phyloP scores from a whole-genome alignment of 805 yeast species.

The Wickerhamiella australiensis region DNA sequence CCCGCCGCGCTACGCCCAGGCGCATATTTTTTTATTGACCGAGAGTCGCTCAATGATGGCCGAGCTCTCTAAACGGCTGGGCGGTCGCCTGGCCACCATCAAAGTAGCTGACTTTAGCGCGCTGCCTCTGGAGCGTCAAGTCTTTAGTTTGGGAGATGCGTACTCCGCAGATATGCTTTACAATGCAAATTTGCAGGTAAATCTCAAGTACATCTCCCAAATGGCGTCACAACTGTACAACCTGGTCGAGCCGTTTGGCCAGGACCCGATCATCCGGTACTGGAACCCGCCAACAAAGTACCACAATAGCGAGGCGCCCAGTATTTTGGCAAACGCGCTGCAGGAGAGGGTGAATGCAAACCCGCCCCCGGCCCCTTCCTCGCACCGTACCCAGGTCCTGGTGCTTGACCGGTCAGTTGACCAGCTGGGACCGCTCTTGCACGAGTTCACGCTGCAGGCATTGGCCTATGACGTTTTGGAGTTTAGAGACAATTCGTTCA shows the following conservation, averaged over 20 bases:
- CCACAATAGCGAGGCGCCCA: constrained; percentile 29
- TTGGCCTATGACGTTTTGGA: constrained; percentile 67
- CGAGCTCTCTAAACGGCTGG: constrained; percentile 22
- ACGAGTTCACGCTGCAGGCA: constrained; percentile 85
- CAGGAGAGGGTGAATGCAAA: background rate
- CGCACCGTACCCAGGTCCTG: constrained; percentile 39
- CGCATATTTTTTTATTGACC: constrained; percentile 63
- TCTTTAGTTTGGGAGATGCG: constrained; percentile 54
- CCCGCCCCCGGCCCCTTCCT: background rate
- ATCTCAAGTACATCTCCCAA: constrained; percentile 42
- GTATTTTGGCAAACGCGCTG: constrained; percentile 6
- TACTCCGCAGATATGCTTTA: constrained; percentile 60
- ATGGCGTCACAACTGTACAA: constrained; percentile 58
- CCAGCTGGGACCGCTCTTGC: constrained; percentile 68
- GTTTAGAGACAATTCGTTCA: constrained; percentile 35
- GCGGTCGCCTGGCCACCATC: constrained; percentile 25
- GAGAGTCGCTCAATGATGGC: constrained; percentile 28
- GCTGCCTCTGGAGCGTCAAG: constrained; percentile 56
- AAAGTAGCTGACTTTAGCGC: constrained; percentile 38
- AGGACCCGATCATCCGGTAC: constrained; percentile 75
- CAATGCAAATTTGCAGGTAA: constrained; percentile 38
- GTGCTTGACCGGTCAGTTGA: constrained; percentile 80
- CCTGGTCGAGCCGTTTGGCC: constrained; percentile 68
- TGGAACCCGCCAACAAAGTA: constrained; percentile 34
- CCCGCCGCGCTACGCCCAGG: constrained; percentile 62